Evolutionary conservation across 805 yeast genomes (phyloP), one percentile per base, ranked within the genome.

Genomic region (Ogataea siamensis): DNA sequence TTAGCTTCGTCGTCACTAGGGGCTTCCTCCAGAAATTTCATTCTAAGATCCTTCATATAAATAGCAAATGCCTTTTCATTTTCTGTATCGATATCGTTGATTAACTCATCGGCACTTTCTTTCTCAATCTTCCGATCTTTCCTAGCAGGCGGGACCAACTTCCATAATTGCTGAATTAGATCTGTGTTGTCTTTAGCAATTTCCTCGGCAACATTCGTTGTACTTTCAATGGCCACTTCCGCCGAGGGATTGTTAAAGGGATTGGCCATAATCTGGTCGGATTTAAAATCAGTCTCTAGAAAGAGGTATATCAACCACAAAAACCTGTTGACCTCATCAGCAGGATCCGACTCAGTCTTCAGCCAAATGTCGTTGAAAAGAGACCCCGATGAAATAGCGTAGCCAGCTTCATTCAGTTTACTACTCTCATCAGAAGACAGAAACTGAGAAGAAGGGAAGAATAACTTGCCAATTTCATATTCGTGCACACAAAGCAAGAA

Each of bases 271-370:
- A 62, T 50, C 39, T 73, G 75, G 18, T 71, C 78, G 1, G 69
- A 64, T 1, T 71, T 57, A 45, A 85, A 67, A 42, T 74, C 71
- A 0, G 96, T 84, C 55, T 91, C 96, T 46, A 84, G 64, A 53
- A 83, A 86, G 2, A 86, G 74, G 49, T 87, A 89, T 28, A 87
- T 53, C 24, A 91, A 63, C 97, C 97, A 91, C 43, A 91, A 60
- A 46, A 91, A 80, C 25, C 93, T 70, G 37, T 71, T 64, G 2
- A 87, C 87, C 44, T 96, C 73, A 40, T 78, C 78, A 17, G 56
- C 58, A 3, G 95, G 85, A 39, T 79, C 73, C 27, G 78, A 71
- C 3, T 68, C 64, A 2, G 78, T 62, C 47, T 78, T 74, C 59
- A 86, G 71, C 59, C 91, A 80, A 27, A 89, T 72, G 51, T 85